Base-by-base conservation (phyloP, 2,329 filamentous ascomycete species). In the Aspergillus alliaceus region DNA sequence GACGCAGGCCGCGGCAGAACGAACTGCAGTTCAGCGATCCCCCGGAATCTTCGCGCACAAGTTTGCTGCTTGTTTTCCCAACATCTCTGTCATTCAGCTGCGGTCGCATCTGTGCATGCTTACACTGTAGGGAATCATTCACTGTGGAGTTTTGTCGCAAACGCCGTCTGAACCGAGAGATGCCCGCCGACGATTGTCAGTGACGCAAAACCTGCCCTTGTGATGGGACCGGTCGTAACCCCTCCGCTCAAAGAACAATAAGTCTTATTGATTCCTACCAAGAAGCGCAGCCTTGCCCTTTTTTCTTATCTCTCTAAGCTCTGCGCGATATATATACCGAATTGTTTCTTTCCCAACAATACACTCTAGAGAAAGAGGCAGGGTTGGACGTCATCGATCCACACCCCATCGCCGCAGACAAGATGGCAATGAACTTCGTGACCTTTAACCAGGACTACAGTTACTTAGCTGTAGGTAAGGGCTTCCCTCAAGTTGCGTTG, bases 371-470 rank as follows among this genome's bases (percentile, higher is more conserved):
- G 20, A 14, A 29, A 35, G 35, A 20, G 12, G 6, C 27, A 44
- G 37, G 34, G 15, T 54, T 34, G 50, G 34, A 40, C 54, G 42
- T 51, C 35, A 51, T 54, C 57, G 56, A 48, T 59, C 58, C 32
- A 29, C 32, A 29, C 31, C 44, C 15, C 51, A 56, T 59, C 59
- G 39, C 35, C 29, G 39, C 18, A 31, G 32, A 47, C 35, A 82
- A 72, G 59, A 91, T 91, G 87, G 79, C 87, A 49, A 91, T 98
- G 81, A 99, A 99, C 78, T 99, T 96, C 79, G 91, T 99, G 69
- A 97, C 93, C 40, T 99, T 98, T 79, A 99, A 99, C 78, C 95
- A 99, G 82, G 95, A 99, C 81, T 92, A 96, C 80, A 96, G 90
- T 83, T 93, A 93, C 76, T 84, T 99, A 64, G 93, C 93, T 79